phyloP scores from a whole-genome alignment of 2,329 filamentous ascomycete species.

The Aspergillus sp. region DNA sequence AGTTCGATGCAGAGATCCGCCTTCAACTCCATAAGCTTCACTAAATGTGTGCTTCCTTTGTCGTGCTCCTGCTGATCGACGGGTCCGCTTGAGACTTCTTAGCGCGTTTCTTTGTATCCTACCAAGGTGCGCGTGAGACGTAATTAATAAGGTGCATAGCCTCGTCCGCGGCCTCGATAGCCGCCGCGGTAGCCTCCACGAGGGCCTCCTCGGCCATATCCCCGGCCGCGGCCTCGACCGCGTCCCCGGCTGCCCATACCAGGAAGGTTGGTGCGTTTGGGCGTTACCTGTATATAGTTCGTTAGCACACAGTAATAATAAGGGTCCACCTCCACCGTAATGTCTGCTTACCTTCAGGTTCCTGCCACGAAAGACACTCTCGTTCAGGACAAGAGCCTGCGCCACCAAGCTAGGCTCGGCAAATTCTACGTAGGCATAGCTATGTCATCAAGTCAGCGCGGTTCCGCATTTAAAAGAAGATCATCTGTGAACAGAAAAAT shows the following conservation, averaged over 20 bases:
- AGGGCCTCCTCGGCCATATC: constrained; percentile 50
- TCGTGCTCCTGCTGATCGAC: constrained; percentile 5
- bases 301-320: constrained; percentile 16
- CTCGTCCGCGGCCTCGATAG: constrained; percentile 48
- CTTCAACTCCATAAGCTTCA: constrained; percentile 8
- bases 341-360: constrained; percentile 77
- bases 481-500: background rate
- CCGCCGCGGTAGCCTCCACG: constrained; percentile 62
- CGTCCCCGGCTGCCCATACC: constrained; percentile 78
- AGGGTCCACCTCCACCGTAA: background rate
- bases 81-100: constrained; percentile 1
- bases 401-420: constrained; percentile 89
- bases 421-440: constrained; percentile 99
- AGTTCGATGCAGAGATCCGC: constrained; percentile 16
- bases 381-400: constrained; percentile 90
- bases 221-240: constrained; percentile 53
- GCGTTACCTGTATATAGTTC: constrained; percentile 62
- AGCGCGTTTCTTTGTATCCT: background rate
- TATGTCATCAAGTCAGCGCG: constrained; percentile 44
- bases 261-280: constrained; percentile 94
- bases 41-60: background rate
- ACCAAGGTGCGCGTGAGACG: background rate
- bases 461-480: constrained; percentile 13
- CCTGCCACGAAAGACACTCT: constrained; percentile 90
- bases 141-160: constrained; percentile 47